Conservation (phyloP, 305 asterid species). For the Galium porrigens region DNA sequence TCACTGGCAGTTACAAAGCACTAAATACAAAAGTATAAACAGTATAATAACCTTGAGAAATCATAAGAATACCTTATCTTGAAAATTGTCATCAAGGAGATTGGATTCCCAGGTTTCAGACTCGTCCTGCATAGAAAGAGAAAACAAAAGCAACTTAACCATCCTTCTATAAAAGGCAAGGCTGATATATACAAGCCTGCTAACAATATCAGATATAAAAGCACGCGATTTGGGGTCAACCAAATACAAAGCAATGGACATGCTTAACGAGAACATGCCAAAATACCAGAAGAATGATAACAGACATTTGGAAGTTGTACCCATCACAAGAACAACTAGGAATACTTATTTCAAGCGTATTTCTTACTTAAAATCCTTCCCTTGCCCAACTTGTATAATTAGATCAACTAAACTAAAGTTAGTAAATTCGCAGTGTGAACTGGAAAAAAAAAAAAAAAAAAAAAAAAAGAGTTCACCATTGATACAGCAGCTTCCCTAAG, state of each 20-base stretch:
- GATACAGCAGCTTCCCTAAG: not conserved
- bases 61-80: slow-evolving; percentile 41
- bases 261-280: not conserved
- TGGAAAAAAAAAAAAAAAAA: not conserved
- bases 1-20: not conserved
- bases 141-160: slow-evolving; percentile 1
- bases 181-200: not conserved
- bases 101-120: slow-evolving; percentile 69
- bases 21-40: not conserved
- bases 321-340: not conserved
- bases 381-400: not conserved
- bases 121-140: slow-evolving; percentile 51
- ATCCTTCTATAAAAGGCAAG: not conserved
- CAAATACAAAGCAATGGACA: not conserved
- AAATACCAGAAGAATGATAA: not conserved
- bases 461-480: not conserved
- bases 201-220: not conserved
- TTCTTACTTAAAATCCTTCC: not conserved
- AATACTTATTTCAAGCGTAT: not conserved
- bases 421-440: not conserved
- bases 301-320: not conserved
- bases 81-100: slow-evolving; percentile 30
- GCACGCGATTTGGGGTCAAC: not conserved
- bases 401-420: not conserved
- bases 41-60: not conserved